A percentile compares a stretch with the other conserved stretches of the same genome.
These are phyloP conservation scores for Friedmanniomyces simplex DNA, from an alignment of 495 filamentous ascomycete genomes.

Conservation along the genomic window DNA sequence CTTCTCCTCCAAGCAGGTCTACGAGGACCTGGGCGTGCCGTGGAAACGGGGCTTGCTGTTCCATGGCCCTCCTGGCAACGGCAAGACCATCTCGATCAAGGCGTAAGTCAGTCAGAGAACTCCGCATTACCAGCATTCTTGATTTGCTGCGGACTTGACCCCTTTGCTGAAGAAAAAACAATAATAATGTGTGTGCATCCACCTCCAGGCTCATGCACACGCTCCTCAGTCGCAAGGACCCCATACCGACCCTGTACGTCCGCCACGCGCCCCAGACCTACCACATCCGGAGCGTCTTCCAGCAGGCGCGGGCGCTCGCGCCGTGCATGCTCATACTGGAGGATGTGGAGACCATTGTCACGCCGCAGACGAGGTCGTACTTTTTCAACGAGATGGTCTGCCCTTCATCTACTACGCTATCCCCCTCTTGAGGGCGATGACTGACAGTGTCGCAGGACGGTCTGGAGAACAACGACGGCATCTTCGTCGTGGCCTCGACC, in stretches of 20 bases:
- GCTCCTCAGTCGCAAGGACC: slow-evolving; percentile 34
- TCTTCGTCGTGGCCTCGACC: slow-evolving; percentile 31
- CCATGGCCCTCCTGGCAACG: slow-evolving; percentile 41
- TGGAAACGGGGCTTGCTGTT: slow-evolving; percentile 37
- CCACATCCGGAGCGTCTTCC: slow-evolving; percentile 27
- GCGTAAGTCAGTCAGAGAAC: not conserved
- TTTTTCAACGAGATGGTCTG: slow-evolving; percentile 51
- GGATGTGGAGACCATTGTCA: slow-evolving; percentile 58
- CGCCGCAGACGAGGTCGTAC: slow-evolving; percentile 44
- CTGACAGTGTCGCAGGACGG: slow-evolving; percentile 37
- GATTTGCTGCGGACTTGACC: no score
- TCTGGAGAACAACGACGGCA: slow-evolving; percentile 39
- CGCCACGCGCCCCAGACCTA: slow-evolving; percentile 30
- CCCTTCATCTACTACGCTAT: not conserved
- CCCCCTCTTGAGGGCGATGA: slow-evolving; percentile 30
- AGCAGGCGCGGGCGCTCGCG: slow-evolving; percentile 26
- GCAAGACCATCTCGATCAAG: slow-evolving; percentile 58
- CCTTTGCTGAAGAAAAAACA: no score
- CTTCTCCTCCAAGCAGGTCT: slow-evolving; percentile 37
- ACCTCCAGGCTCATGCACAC: slow-evolving; percentile 45
- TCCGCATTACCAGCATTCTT: not conserved
- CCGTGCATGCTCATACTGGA: slow-evolving; percentile 50
- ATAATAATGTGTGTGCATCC: no score
- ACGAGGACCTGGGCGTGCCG: slow-evolving; percentile 36
- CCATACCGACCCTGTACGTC: slow-evolving; percentile 46